A percentile compares a stretch with the other conserved stretches of the same genome.
phyloP scores from a whole-genome alignment of 1,284 basidiomycete genomes.

The Phellopilus nigrolimitatus region DNA sequence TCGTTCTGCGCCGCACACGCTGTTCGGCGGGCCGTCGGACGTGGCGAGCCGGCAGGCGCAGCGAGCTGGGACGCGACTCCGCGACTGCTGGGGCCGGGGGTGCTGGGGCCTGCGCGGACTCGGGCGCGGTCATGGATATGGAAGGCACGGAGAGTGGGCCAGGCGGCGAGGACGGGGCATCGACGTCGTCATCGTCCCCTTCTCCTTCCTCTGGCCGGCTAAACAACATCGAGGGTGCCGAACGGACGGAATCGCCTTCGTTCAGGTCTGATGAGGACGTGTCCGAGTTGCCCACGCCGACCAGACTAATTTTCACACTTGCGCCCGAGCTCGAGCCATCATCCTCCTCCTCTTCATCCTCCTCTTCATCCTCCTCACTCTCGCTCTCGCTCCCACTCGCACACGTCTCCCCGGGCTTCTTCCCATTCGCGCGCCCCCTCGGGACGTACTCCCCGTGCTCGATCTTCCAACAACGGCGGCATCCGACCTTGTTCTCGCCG shows the following conservation, averaged over 20 bases:
- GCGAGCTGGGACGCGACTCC: no score
- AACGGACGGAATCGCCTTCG: conserved; percentile 3
- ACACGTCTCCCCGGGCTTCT: no score
- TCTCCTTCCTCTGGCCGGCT: neutral
- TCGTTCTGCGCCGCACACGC: neutral
- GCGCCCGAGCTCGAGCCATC: conserved; percentile 22
- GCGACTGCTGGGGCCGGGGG: no score
- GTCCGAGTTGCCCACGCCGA: neutral
- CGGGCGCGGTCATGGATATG: conserved; percentile 19
- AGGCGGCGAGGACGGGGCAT: neutral
- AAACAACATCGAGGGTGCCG: neutral
- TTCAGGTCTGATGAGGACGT: conserved; percentile 13
- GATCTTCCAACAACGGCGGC: conserved; percentile 89
- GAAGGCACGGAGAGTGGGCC: conserved; percentile 4
- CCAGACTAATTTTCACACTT: conserved; percentile 8
- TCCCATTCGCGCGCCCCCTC: conserved; percentile 31
- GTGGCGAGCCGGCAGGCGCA: conserved; percentile 31
- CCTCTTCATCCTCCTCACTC: conserved; percentile 32
- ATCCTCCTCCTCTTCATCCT: conserved; percentile 33
- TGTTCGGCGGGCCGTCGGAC: conserved; percentile 20
- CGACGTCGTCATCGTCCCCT: neutral
- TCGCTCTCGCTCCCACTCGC: no score
- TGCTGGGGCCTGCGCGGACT: neutral
- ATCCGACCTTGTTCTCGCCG: conserved; percentile 92
- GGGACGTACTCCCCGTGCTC: conserved; percentile 56